phyloP scores from a whole-genome alignment of 192 early-diverging fungal genomes.

The Globomyces pollinis-pini region DNA sequence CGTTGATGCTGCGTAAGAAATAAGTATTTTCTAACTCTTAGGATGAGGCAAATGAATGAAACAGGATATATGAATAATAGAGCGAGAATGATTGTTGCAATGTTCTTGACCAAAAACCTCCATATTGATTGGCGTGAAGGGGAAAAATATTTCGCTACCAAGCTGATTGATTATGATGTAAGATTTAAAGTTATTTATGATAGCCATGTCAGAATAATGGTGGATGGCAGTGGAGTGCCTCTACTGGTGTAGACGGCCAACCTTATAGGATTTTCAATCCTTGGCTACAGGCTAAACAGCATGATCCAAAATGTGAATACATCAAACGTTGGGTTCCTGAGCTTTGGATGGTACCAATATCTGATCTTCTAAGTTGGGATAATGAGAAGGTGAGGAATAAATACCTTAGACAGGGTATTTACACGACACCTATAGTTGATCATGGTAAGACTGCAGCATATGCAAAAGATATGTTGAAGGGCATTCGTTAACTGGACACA shows the following conservation, averaged over 20 bases:
- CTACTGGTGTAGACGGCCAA: constrained; percentile 59
- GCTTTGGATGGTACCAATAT: constrained; percentile 30
- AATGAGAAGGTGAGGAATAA: constrained; percentile 18
- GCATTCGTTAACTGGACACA: too few relatives aligned
- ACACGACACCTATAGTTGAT: constrained; percentile 60
- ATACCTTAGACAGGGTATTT: constrained; percentile 40
- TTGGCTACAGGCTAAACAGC: constrained; percentile 37
- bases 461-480: constrained; percentile 1
- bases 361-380: constrained; percentile 41
- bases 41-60: constrained; percentile 54
- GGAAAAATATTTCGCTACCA: constrained; percentile 56
- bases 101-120: constrained; percentile 40
- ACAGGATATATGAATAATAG: constrained; percentile 62
- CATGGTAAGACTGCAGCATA: constrained; percentile 23
- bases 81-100: constrained; percentile 49
- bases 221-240: constrained; percentile 31
- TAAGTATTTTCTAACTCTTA: too few relatives aligned
- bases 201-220: constrained; percentile 53
- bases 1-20: constrained; percentile 60
- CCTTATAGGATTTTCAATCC: constrained; percentile 67
- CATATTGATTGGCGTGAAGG: constrained; percentile 62
- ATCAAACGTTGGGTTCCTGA: constrained; percentile 60
- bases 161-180: constrained; percentile 63
- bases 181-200: constrained; percentile 62
- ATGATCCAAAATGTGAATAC: constrained; percentile 50